Evolutionary conservation across 2,329 filamentous ascomycete genomes (phyloP), one percentile per base, ranked within the genome.

Genomic region (Herpotrichia juniperi): DNA sequence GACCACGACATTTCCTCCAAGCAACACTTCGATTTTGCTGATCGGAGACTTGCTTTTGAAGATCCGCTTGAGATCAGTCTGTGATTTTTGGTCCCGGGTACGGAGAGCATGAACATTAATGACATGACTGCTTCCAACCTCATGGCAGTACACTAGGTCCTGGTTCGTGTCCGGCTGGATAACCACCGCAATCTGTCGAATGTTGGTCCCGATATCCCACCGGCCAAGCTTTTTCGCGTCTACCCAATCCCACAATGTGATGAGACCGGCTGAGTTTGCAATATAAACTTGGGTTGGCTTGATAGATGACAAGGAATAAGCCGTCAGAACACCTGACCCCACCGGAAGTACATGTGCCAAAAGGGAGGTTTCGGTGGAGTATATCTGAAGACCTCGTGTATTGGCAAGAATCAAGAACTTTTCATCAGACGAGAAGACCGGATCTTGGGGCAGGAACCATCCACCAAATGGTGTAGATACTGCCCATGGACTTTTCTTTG

Each of bases 311-410:
- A 85, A 59, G 17, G 78, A 76, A 63, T 80, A 85, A 21, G 78
- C 78, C 19, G 78, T 74, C 19, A 87, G 75, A 10, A 68, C 42
- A 12, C 61, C 72, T 19, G 78, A 72, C 63, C 74, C 67, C 61
- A 78, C 59, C n/a, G 75, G 72, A 43, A 97, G 87, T 50, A 86
- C 85, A 60, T 91, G 87, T 40, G 91, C 80, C 19, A 96, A 83
- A 44, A 96, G 83, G 1, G 94, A 97, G 48, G 91, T 92, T 58
- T 84, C 79, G 25, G 90, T 85, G 1, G 90, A 89, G 74, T 94
- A 96, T 22, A 96, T 82, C 69, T 92, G 89, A 48, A 97, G 79
- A 9, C 88, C 87, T 24, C 84, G 87, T 54, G 87, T 83, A 65
- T 91, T 90, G 26, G 88, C 84, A 50, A 96, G 73, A 51, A 97